Evolutionary conservation across 441 rosid genomes (phyloP).

Genomic region (Gossypium davidsonii): DNA sequence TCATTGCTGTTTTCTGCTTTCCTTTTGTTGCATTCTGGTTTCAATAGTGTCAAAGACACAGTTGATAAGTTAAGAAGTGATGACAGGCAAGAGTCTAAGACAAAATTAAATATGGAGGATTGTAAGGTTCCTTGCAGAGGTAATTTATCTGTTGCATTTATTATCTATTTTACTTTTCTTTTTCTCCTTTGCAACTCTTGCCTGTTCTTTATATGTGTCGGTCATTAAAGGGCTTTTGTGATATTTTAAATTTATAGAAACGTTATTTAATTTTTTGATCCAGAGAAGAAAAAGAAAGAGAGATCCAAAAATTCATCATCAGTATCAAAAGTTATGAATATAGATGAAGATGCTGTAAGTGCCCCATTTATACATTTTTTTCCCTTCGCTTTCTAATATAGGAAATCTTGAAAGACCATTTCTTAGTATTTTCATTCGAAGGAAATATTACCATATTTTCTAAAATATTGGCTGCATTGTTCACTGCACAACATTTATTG

Average conservation of each 20-base stretch:
- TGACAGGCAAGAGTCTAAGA: constrained; percentile 21
- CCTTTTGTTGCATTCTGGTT: constrained; percentile 17
- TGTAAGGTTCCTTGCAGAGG: constrained; percentile 29
- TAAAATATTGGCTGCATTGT: background rate
- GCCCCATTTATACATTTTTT: background rate
- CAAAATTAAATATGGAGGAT: constrained; percentile 26
- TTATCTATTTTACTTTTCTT: background rate
- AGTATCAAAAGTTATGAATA: constrained; percentile 24
- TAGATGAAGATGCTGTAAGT: constrained; percentile 32
- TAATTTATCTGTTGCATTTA: constrained; percentile 18
- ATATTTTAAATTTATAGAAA: background rate
- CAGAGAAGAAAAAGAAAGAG: constrained; percentile 33
- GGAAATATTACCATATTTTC: background rate
- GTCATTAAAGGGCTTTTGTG: background rate
- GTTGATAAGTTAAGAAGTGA: constrained; percentile 18
- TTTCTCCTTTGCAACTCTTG: background rate
- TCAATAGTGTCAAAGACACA: constrained; percentile 26
- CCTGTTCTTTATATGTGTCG: background rate
- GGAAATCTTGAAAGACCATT: background rate
- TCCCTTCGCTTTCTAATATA: background rate
- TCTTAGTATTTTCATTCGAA: background rate
- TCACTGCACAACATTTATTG: no score
- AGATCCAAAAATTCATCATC: constrained; percentile 15
- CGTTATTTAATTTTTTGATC: constrained; percentile 14
- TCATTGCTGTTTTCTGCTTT: constrained; percentile 20